Evolutionary conservation across 176 grass and related monocot genomes (phyloP).

Genomic region (Hordeum marinum): DNA sequence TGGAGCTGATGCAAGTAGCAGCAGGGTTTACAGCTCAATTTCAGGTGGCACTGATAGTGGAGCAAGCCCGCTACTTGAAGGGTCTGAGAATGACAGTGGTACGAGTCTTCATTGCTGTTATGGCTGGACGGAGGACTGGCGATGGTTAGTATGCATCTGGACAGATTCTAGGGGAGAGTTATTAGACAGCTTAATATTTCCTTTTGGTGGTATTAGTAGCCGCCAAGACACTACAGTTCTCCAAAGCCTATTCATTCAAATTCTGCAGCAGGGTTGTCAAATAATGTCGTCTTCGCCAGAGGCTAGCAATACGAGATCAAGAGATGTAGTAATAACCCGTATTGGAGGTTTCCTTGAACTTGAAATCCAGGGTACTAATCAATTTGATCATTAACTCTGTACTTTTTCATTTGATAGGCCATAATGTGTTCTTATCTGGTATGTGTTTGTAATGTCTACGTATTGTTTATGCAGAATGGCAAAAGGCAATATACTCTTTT

Average conservation of each 20-base stretch:
- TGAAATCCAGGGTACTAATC: constrained; percentile 83
- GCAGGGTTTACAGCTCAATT: constrained; percentile 40
- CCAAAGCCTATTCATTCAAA: constrained; percentile 94
- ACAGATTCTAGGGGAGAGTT: constrained; percentile 95
- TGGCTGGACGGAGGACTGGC: constrained; percentile 99
- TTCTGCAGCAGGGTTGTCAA: constrained; percentile 95
- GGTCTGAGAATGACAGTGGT: constrained; percentile 54
- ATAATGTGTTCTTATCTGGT: constrained; percentile 17
- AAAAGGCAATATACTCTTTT: constrained; percentile 86
- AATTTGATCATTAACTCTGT: neutral
- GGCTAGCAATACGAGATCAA: constrained; percentile 48
- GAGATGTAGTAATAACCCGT: constrained; percentile 84
- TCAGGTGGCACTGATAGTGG: constrained; percentile 47
- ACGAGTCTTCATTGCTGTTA: constrained; percentile 92
- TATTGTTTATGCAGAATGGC: constrained; percentile 72
- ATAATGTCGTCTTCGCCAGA: constrained; percentile 78
- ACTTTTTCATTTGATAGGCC: neutral
- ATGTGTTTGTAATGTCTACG: constrained; percentile 8
- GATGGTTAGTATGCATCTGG: constrained; percentile 97
- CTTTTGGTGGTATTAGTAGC: constrained; percentile 95
- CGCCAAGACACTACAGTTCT: constrained; percentile 95
- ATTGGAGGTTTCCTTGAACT: constrained; percentile 94
- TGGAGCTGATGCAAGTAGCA: constrained; percentile 53
- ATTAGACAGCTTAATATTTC: constrained; percentile 84
- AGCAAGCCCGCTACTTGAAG: constrained; percentile 38